phyloP scores from a whole-genome alignment of 1,284 basidiomycete genomes.

The Marasmius sp. region DNA sequence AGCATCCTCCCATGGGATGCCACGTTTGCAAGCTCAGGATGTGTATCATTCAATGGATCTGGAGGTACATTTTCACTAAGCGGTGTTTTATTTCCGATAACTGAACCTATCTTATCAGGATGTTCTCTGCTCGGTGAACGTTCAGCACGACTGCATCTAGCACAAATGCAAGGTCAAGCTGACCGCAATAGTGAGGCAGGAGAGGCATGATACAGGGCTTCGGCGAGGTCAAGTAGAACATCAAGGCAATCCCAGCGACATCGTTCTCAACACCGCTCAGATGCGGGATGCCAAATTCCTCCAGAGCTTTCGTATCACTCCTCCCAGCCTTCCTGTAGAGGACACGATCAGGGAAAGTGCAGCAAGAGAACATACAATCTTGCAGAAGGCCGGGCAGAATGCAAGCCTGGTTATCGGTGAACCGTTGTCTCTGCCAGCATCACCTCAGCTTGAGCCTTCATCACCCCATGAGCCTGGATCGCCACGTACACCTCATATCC shows the following conservation, averaged over 20 bases:
- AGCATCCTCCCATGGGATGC: slow-evolving; percentile 1
- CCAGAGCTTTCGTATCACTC: background rate
- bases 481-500: too few relatives aligned
- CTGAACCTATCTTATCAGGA: background rate
- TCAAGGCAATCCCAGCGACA: background rate
- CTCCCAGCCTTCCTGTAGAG: background rate
- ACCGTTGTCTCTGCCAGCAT: background rate
- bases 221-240: background rate
- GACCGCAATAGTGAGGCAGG: background rate
- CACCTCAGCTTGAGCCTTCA: too few relatives aligned
- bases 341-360: background rate
- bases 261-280: slow-evolving; percentile 6
- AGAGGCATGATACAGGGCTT: background rate
- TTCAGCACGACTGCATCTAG: slow-evolving; percentile 4
- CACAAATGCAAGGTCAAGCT: background rate
- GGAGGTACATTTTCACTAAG: background rate
- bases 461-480: too few relatives aligned
- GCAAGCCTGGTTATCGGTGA: background rate
- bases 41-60: background rate
- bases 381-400: background rate
- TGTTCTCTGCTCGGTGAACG: slow-evolving; percentile 3
- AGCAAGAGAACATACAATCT: background rate
- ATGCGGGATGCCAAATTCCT: slow-evolving; percentile 7
- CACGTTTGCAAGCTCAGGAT: background rate
- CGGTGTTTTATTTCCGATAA: background rate